Conservation (phyloP, 2,329 filamentous ascomycete species). For the Simplicillium aogashimaense region DNA sequence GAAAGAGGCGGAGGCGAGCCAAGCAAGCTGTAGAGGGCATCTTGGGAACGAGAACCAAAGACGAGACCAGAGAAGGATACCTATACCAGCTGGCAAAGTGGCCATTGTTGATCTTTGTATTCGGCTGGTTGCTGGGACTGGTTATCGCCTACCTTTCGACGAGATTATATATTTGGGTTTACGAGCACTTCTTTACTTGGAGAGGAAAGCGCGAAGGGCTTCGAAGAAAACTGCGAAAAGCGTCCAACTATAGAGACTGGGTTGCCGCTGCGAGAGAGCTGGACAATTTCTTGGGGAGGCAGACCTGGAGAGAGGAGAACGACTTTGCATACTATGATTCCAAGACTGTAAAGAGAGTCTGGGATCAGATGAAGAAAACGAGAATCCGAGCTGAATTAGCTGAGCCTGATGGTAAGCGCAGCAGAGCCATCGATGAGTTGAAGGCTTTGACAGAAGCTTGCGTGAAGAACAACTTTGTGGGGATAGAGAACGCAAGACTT, state of each 20-base stretch:
- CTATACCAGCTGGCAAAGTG: constrained; percentile 85
- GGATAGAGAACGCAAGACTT: constrained; percentile 85
- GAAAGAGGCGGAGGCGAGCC: constrained; percentile 18
- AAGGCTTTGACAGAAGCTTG: constrained; percentile 74
- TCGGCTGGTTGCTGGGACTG: constrained; percentile 70
- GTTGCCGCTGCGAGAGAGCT: constrained; percentile 67
- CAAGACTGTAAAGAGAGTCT: constrained; percentile 68
- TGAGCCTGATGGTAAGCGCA: constrained; percentile 26
- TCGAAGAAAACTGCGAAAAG: constrained; percentile 58
- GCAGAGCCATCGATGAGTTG: constrained; percentile 61
- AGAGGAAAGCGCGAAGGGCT: constrained; percentile 66
- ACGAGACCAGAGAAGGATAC: constrained; percentile 91
- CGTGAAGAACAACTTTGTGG: constrained; percentile 95
- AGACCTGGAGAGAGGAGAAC: constrained; percentile 69
- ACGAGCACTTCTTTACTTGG: constrained; percentile 90
- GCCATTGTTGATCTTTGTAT: constrained; percentile 74
- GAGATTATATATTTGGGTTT: constrained; percentile 79
- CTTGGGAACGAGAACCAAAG: constrained; percentile 55
- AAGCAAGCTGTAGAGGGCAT: constrained; percentile 28
- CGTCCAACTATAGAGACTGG: constrained; percentile 77
- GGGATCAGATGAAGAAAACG: constrained; percentile 61
- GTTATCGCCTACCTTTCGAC: constrained; percentile 67
- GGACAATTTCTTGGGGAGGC: constrained; percentile 72
- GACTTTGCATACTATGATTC: constrained; percentile 81
- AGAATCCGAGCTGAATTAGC: constrained; percentile 47